Conservation (phyloP, 495 filamentous ascomycete species). For the Aspergillus kassunensis region DNA sequence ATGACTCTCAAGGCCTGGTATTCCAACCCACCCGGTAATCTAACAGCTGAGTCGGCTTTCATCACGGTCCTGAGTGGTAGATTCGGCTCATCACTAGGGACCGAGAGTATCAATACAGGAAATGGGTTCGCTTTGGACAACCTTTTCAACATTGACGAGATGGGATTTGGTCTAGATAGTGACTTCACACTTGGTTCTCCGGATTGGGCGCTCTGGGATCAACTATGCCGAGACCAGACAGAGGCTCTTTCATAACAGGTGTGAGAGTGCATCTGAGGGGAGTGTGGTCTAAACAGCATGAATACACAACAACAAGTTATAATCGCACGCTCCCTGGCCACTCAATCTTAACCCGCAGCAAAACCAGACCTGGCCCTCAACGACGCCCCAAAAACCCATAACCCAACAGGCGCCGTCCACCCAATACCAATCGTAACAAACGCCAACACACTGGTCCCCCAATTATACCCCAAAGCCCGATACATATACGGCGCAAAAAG, state of each 20-base stretch:
- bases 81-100: neutral
- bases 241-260: too few species aligned
- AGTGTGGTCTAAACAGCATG: too few species aligned
- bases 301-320: too few species aligned
- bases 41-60: constrained; percentile 5
- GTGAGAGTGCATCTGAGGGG: too few species aligned
- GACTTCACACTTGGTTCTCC: neutral
- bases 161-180: neutral
- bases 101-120: neutral
- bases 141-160: neutral
- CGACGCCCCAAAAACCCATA: constrained; percentile 56
- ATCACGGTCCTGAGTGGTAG: neutral
- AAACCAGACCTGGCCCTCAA: constrained; percentile 60
- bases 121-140: neutral
- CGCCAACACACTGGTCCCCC: constrained; percentile 58
- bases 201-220: constrained; percentile 3
- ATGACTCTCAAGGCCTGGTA: constrained; percentile 12
- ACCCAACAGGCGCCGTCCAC: constrained; percentile 54
- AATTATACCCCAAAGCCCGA: constrained; percentile 50
- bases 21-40: constrained; percentile 4
- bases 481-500: constrained; percentile 70
- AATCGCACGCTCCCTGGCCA: too few species aligned
- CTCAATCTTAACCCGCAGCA: too few species aligned
- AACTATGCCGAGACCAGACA: neutral
- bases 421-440: constrained; percentile 53